These are phyloP conservation scores for Tolypocladium guangdongense DNA, from an alignment of 2,329 filamentous ascomycete species.

Conservation along the genomic window DNA sequence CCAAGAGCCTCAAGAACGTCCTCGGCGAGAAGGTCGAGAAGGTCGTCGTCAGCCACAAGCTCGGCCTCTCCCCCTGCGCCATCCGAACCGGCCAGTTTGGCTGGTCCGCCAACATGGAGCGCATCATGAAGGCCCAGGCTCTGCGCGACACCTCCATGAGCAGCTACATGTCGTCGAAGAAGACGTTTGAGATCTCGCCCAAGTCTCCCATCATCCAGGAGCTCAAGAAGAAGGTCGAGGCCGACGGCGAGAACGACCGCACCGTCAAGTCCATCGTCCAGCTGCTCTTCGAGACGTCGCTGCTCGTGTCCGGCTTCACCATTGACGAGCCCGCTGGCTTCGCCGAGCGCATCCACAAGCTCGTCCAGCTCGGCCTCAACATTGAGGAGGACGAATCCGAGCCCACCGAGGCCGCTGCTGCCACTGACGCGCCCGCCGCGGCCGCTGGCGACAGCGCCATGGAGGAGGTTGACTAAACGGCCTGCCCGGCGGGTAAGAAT, in stretches of 20 bases:
- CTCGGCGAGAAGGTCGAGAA: conserved; percentile 99
- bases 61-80: conserved; percentile 85
- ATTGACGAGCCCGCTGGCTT: conserved; percentile 98
- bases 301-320: conserved; percentile 97
- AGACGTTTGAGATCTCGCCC: conserved; percentile 99
- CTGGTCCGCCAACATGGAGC: conserved; percentile 99
- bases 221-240: conserved; percentile 98
- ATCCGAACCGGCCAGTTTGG: conserved; percentile 99
- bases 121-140: conserved; percentile 99
- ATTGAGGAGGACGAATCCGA: conserved; percentile 82
- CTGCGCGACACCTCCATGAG: conserved; percentile 99
- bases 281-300: conserved; percentile 96
- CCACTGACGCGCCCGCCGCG: conserved; percentile 46
- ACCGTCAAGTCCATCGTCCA: conserved; percentile 99
- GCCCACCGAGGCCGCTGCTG: conserved; percentile 43
- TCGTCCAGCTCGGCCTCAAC: conserved; percentile 94
- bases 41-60: conserved; percentile 98
- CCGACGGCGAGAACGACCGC: conserved; percentile 95
- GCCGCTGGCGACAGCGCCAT: conserved; percentile 83
- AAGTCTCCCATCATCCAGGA: conserved; percentile 97
- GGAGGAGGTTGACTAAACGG: conserved; percentile 95
- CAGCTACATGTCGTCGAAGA: conserved; percentile 99
- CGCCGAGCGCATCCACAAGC: conserved; percentile 99
- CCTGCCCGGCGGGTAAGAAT: conserved; percentile 13
- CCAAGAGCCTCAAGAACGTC: conserved; percentile 98